phyloP scores from a whole-genome alignment of 2,329 filamentous ascomycete genomes.

The Penicillium sp. region DNA sequence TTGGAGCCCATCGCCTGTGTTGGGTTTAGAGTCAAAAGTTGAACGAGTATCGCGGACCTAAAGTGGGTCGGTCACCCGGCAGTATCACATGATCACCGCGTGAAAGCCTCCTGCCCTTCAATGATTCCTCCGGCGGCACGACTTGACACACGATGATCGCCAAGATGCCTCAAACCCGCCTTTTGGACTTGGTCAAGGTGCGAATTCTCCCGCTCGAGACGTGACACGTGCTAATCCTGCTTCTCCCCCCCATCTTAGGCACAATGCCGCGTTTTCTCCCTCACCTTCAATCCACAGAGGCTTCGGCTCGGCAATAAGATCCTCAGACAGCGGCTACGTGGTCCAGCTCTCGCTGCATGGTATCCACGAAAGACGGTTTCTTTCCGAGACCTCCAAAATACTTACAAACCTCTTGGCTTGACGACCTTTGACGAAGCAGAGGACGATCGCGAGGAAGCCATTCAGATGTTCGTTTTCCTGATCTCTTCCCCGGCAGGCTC shows the following conservation, averaged over 20 bases:
- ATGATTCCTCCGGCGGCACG: neutral
- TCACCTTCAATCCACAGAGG: conserved; percentile 82
- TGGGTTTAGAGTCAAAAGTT: neutral
- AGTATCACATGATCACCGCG: conserved; percentile 5
- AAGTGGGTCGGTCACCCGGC: neutral
- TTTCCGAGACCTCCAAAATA: conserved; percentile 69
- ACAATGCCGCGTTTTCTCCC: conserved; percentile 89
- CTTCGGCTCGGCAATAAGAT: conserved; percentile 87
- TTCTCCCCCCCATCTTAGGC: conserved; percentile 51
- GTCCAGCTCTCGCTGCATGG: conserved; percentile 80
- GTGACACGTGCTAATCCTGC: neutral
- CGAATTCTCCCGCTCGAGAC: neutral
- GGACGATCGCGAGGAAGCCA: conserved; percentile 70
- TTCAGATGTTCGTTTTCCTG: conserved; percentile 53
- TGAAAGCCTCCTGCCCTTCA: neutral
- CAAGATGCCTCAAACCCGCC: conserved; percentile 49
- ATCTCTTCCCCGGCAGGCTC: conserved; percentile 2
- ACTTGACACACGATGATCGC: neutral
- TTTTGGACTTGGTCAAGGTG: conserved; percentile 77
- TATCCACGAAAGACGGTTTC: conserved; percentile 76
- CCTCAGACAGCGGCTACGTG: conserved; percentile 80
- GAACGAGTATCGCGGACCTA: neutral
- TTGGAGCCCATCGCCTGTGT: conserved; percentile 27
- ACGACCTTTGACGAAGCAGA: conserved; percentile 72
- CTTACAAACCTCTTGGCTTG: conserved; percentile 63